Evolutionary conservation across 495 filamentous ascomycete species (phyloP), one percentile per base, ranked within the genome.

Genomic region (Hypoxylon cercidicola): DNA sequence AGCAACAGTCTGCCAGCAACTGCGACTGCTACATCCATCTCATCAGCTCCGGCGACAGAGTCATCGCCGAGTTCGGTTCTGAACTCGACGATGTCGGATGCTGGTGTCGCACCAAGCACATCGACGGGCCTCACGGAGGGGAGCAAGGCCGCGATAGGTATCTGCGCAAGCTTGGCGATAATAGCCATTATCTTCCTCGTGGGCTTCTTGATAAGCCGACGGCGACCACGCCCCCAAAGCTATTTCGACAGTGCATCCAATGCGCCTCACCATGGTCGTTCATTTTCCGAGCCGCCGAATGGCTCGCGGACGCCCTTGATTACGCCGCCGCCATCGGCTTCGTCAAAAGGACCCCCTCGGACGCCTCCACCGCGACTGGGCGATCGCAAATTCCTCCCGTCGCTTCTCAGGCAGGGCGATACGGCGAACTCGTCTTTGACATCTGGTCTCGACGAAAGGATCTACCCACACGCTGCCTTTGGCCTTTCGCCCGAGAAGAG

Each of bases 351-450:
- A 13, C 45, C 52, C 12, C 61, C 65, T 4, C 54, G 79, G 20
- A 79, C 72, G 5, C 78, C 80, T 10, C 80, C 78, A 3, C 74
- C 77, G 8, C 78, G 78, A 6, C 72, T 82, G 10, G 75, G 78
- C 46, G 78, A 82, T 44, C 73, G 79, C 18, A 75, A 64, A 23
- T 73, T 78, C 39, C 72, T 81, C 30, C 70, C 75, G 6, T 66
- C 77, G 16, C 73, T 78, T 55, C 71, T 78, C 44, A 72, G 70
- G 11, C 63, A 66, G 13, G 57, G 62, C n/a, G 60, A 62, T 30
- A 68, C 71, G 12, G 70, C 73, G 8, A 72, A 71, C 62, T 67
- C 30, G 19, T 59, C 23, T 40, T 39, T 45, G 19, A 62, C 47
- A 16, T 34, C 43, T 13, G 48, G 34, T 19, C 18, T 50, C 9